phyloP scores from a whole-genome alignment of 2,329 filamentous ascomycete genomes.

The Hypomyces perniciosus region DNA sequence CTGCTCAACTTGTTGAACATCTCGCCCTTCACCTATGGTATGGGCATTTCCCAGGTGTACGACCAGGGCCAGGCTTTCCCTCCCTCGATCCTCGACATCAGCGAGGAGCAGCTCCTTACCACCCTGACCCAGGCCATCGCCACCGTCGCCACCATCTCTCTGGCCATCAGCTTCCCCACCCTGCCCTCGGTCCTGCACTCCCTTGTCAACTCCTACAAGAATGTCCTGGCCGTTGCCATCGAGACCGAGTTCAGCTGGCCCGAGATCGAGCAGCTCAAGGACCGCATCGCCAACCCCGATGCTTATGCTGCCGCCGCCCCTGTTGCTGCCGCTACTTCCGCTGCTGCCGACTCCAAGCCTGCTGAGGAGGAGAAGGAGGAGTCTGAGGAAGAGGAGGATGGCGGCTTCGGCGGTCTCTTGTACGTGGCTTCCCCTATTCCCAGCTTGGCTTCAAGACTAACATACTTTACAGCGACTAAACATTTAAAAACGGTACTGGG shows the following conservation, averaged over 20 bases:
- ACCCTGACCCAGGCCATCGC: constrained; percentile 73
- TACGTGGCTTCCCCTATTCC: constrained; percentile 29
- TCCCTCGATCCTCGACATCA: constrained; percentile 80
- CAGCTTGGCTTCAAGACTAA: constrained; percentile 29
- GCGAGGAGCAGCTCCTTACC: constrained; percentile 88
- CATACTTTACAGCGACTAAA: constrained; percentile 45
- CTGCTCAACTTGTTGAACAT: constrained; percentile 99
- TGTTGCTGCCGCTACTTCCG: constrained; percentile 53
- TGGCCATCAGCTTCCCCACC: constrained; percentile 92
- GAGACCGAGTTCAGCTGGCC: constrained; percentile 91
- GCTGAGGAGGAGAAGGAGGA: constrained; percentile 60
- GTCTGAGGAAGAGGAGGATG: constrained; percentile 61
- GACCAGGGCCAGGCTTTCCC: constrained; percentile 93
- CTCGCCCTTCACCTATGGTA: constrained; percentile 99
- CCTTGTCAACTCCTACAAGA: constrained; percentile 97
- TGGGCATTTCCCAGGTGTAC: constrained; percentile 95
- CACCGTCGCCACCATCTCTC: constrained; percentile 84
- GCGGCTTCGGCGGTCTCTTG: constrained; percentile 79
- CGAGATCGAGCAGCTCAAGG: constrained; percentile 96
- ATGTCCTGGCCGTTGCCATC: constrained; percentile 80
- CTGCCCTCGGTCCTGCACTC: constrained; percentile 95
- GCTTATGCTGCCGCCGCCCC: constrained; percentile 85
- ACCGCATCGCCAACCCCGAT: constrained; percentile 98
- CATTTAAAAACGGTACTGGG: constrained; percentile 33
- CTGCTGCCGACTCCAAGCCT: constrained; percentile 45